Conservation (phyloP, 2,329 filamentous ascomycete genomes). For the Cryphonectria japonica region DNA sequence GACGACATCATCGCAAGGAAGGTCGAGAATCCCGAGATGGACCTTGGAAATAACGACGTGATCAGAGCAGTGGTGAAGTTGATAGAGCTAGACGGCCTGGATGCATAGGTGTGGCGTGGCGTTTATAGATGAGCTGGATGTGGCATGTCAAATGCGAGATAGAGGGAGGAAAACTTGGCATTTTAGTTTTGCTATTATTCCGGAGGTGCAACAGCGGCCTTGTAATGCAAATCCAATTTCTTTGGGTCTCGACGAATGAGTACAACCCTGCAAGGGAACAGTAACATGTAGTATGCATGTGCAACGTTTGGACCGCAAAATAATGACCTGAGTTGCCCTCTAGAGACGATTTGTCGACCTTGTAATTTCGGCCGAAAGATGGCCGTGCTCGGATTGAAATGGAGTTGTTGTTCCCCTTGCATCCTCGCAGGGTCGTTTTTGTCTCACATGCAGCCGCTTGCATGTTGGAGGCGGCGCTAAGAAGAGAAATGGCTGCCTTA, state of each 20-base stretch:
- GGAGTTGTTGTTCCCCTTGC: neutral
- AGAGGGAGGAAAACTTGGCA: neutral
- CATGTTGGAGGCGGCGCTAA: slow-evolving; percentile 9
- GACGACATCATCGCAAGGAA: slow-evolving; percentile 82
- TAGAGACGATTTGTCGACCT: neutral
- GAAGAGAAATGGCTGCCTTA: slow-evolving; percentile 18
- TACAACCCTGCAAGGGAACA: neutral
- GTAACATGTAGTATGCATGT: neutral
- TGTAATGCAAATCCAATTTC: neutral
- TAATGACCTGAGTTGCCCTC: neutral
- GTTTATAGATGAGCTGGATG: neutral
- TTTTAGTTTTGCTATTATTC: neutral
- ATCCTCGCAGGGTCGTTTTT: neutral
- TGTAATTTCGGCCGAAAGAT: neutral
- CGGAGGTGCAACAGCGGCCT: neutral
- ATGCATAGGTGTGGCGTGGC: slow-evolving; percentile 51
- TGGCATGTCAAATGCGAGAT: neutral
- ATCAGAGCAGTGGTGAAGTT: slow-evolving; percentile 78
- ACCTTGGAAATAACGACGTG: slow-evolving; percentile 65
- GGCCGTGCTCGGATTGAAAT: neutral
- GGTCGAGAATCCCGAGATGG: slow-evolving; percentile 72
- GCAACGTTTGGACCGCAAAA: neutral
- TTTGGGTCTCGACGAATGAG: neutral
- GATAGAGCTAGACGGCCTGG: slow-evolving; percentile 88
- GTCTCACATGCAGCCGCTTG: neutral